Base-by-base conservation (phyloP, 1,284 basidiomycete species). In the Flammula alnicola region DNA sequence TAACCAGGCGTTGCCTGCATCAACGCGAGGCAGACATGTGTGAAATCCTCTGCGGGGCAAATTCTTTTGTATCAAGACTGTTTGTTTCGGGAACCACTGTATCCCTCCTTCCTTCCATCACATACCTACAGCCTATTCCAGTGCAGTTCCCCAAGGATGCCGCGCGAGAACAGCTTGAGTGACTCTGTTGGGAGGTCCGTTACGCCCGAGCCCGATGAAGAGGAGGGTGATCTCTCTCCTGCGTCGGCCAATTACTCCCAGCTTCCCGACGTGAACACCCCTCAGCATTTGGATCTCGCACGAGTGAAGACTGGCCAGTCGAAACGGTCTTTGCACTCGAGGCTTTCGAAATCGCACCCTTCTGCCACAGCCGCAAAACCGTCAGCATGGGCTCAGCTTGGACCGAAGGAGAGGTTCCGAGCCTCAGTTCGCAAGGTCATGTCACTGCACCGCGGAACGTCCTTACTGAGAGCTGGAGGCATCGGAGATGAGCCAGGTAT, bases 401-500 rank as follows among this genome's bases (percentile, higher is more conserved):
- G 72, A 3, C 77, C 81, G 0, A 67, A 57, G 14, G 79, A 81
- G 14, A 73, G 70, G 37, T 84, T 85, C 63, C 73, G 77, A 19
- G 58, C 69, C 1, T 68, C 75, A 1, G 82, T 77, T 22, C 74
- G 73, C 46, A 83, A 80, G 61, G 71, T 85, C 38, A 84, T 85
- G 49, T 68, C 75, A 10, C 71, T 85, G 69, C 73, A 74, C 42
- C 76, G 77, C n/a, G 76, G 79, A 12, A 75, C 79, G 14, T 68
- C 74, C 30, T 55, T 83, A 44, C 56, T 67, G 23, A 62, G 65
- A 10, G 61, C 64, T 20, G 49, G 58, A 10, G 46, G 59, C 35
- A 59, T 79, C 35, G 84, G 84, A 26, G 82, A 80, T 9, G 84
- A 87, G 59, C 84, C 83, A 12, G 84, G 84, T 42, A 67, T 84